Conservation (phyloP, 352 stramenopile genomes). For the Elongisporangium prolatum region DNA sequence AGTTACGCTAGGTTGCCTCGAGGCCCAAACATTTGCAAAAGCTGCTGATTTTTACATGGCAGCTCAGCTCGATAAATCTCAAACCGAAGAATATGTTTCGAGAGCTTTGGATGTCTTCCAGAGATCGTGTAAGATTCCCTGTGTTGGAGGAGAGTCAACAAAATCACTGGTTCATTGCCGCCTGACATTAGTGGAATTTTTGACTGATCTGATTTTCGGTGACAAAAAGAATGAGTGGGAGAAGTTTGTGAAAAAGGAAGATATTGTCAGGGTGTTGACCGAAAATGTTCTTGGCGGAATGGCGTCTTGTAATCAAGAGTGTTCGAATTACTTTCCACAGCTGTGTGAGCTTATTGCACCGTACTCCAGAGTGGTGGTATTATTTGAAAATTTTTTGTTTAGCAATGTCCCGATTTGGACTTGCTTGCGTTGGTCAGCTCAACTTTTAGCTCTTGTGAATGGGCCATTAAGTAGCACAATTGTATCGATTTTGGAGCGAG, state of each 20-base stretch:
- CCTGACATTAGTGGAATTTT: slow-evolving; percentile 65
- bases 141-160: neutral
- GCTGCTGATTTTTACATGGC: slow-evolving; percentile 62
- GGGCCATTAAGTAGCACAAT: slow-evolving; percentile 52
- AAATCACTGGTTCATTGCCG: slow-evolving; percentile 34
- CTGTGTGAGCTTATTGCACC: slow-evolving; percentile 56
- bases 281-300: slow-evolving; percentile 71
- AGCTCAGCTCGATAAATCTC: slow-evolving; percentile 23
- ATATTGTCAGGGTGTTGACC: slow-evolving; percentile 34
- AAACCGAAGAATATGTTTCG: slow-evolving; percentile 51
- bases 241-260: slow-evolving; percentile 31
- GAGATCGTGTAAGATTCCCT: slow-evolving; percentile 20
- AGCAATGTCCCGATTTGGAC: slow-evolving; percentile 69
- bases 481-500: slow-evolving; percentile 65
- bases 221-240: slow-evolving; percentile 25
- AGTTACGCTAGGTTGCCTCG: slow-evolving; percentile 50
- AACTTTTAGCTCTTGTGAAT: slow-evolving; percentile 70
- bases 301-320: slow-evolving; percentile 51
- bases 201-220: slow-evolving; percentile 59
- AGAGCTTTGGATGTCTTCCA: slow-evolving; percentile 62
- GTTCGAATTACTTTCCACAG: slow-evolving; percentile 71
- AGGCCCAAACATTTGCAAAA: slow-evolving; percentile 62
- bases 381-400: slow-evolving; percentile 42
- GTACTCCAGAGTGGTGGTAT: slow-evolving; percentile 37
- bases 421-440: slow-evolving; percentile 69